Evolutionary conservation across 225 moss, liverwort and hornwort species (phyloP).

Genomic region (Pseudisothecium myosuroides): DNA sequence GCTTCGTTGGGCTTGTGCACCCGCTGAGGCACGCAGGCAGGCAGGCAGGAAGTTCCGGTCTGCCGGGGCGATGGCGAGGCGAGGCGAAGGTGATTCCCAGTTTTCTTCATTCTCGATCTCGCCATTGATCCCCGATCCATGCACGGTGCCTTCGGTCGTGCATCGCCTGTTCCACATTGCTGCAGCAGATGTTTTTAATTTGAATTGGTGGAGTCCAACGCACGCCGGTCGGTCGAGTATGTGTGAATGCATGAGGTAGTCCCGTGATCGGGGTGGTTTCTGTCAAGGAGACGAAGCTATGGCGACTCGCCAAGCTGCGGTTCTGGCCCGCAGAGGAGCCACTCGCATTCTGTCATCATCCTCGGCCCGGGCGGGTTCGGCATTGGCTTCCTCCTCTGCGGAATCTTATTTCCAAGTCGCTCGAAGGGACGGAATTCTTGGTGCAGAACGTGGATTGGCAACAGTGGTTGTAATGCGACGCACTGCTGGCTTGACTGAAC

Average conservation of each 20-base stretch:
- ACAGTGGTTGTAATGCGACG: neutral
- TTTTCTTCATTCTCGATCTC: neutral
- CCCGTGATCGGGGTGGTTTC: neutral
- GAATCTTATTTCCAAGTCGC: neutral
- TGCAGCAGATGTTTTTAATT: no score
- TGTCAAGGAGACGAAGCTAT: neutral
- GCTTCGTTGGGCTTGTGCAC: neutral
- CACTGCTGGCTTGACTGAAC: neutral
- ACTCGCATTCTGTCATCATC: slow-evolving; percentile 3
- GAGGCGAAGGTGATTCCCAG: neutral
- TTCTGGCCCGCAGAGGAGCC: slow-evolving; percentile 12
- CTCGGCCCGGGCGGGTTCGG: neutral
- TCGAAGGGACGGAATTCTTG: neutral
- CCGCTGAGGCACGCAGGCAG: neutral
- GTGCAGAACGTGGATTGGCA: neutral
- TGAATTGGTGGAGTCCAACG: neutral
- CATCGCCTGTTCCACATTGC: neutral
- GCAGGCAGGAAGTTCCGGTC: neutral
- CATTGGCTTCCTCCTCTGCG: neutral
- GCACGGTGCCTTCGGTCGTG: neutral
- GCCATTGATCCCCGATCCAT: neutral
- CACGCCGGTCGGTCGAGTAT: neutral
- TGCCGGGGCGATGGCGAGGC: neutral
- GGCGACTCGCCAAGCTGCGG: slow-evolving; percentile 18
- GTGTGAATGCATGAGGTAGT: neutral